phyloP scores from a whole-genome alignment of 208 protist genomes.

The Acanthamoeba lenticulata region DNA sequence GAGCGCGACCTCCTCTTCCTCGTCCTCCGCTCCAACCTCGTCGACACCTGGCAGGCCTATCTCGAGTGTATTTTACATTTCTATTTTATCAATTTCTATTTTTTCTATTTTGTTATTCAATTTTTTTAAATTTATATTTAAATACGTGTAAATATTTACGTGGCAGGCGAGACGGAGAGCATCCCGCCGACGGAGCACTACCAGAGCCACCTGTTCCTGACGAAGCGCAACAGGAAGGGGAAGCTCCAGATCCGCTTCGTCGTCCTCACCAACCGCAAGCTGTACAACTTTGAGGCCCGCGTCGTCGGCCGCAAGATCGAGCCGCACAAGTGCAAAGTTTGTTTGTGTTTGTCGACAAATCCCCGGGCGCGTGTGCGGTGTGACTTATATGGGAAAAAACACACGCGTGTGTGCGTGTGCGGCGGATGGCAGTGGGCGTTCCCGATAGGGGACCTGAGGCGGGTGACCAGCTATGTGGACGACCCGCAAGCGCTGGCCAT shows the following conservation, averaged over 20 bases:
- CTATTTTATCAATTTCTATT: neutral
- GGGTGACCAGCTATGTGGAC: constrained; percentile 26
- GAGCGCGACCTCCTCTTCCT: neutral
- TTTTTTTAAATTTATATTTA: neutral
- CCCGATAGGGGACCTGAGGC: constrained; percentile 8
- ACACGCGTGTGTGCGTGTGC: neutral
- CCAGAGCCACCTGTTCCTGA: constrained; percentile 40
- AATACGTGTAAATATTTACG: neutral
- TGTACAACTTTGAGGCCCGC: constrained; percentile 32
- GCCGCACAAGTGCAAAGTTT: constrained; percentile 29
- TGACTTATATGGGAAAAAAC: too few species aligned
- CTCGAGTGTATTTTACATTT: neutral
- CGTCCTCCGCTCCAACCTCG: neutral
- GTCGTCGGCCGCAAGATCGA: neutral
- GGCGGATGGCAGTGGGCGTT: neutral
- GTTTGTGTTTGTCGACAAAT: neutral
- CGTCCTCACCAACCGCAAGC: neutral
- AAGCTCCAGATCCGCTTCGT: constrained; percentile 52
- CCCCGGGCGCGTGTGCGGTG: too few species aligned
- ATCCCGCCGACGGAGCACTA: constrained; percentile 6
- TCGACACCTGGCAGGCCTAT: constrained; percentile 35
- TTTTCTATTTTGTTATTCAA: neutral
- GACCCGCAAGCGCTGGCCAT: constrained; percentile 41
- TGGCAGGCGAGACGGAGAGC: neutral
- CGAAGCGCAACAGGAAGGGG: constrained; percentile 55